Conservation (phyloP, 768 basidiomycete genomes). For the Chalciporus piperatus region DNA sequence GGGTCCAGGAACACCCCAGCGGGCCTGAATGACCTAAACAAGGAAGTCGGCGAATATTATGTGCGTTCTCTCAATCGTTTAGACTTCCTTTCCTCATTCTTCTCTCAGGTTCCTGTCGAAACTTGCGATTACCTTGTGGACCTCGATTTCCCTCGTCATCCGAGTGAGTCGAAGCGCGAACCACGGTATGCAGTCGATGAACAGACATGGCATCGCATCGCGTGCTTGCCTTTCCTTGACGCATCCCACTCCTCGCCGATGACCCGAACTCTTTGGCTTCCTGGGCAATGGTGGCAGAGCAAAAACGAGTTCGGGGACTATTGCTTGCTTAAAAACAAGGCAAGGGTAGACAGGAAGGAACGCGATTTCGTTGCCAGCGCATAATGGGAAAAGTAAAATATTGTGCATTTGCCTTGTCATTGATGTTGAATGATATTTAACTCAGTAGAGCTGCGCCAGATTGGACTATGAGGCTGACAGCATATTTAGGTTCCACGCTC, state of each 20-base stretch:
- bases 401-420: not conserved
- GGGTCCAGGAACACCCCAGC: conserved; percentile 60
- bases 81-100: conserved; percentile 1
- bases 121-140: conserved; percentile 91
- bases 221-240: conserved; percentile 84
- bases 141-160: conserved; percentile 77
- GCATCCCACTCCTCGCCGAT: conserved; percentile 65
- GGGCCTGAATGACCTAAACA: conserved; percentile 86
- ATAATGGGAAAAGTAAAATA: conserved; percentile 5
- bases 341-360: conserved; percentile 28
- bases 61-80: conserved; percentile 43
- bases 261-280: conserved; percentile 79
- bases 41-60: conserved; percentile 73
- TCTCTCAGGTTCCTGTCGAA: conserved; percentile 57
- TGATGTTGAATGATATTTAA: not conserved
- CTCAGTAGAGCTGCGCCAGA: conserved; percentile 14
- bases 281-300: conserved; percentile 63
- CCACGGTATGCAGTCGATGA: conserved; percentile 75
- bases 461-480: not conserved
- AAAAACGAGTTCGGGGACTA: conserved; percentile 86
- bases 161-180: conserved; percentile 54
- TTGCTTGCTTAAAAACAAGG: conserved; percentile 74
- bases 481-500: not conserved
- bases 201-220: conserved; percentile 76
- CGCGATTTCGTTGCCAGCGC: conserved; percentile 10